Percentiles rank a stretch among this genome's conserved stretches.
Evolutionary conservation across 2,329 filamentous ascomycete genomes (phyloP).

Genomic region (Gremmenia infestans): DNA sequence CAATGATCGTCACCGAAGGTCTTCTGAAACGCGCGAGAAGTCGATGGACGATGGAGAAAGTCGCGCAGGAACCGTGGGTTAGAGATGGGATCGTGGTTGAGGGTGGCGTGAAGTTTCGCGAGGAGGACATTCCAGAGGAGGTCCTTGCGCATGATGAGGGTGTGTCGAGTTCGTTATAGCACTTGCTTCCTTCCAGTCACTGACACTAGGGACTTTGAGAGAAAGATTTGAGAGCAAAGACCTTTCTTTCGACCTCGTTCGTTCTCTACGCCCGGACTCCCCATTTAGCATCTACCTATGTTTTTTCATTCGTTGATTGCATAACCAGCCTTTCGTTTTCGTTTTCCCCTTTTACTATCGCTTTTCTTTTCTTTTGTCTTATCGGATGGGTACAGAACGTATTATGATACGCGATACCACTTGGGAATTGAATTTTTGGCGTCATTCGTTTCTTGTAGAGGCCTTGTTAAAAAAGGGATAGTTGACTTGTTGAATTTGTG

Average conservation of each 20-base stretch:
- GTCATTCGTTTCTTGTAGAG: background rate
- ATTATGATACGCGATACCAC: background rate
- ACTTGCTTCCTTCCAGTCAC: background rate
- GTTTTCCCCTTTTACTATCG: too few species aligned
- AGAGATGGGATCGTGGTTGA: constrained; percentile 65
- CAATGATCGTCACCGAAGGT: constrained; percentile 76
- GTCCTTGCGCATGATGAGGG: constrained; percentile 6
- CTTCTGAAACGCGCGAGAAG: constrained; percentile 77
- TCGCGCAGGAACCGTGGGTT: constrained; percentile 73
- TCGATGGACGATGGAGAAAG: constrained; percentile 69
- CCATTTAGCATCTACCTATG: background rate
- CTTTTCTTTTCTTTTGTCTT: background rate
- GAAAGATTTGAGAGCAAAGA: too few species aligned
- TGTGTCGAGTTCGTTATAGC: constrained; percentile 13
- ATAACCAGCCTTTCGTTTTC: too few species aligned
- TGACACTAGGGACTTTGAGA: too few species aligned
- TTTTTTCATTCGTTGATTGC: background rate
- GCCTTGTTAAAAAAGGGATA: background rate
- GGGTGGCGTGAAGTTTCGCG: constrained; percentile 53
- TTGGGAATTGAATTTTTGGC: background rate
- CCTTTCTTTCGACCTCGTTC: background rate
- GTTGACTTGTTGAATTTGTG: background rate
- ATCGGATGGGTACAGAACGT: background rate
- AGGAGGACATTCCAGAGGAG: constrained; percentile 39
- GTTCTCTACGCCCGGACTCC: background rate